These are phyloP conservation scores for Zymoseptoria crescenta DNA, from an alignment of 2,329 filamentous ascomycete species.

Conservation along the genomic window DNA sequence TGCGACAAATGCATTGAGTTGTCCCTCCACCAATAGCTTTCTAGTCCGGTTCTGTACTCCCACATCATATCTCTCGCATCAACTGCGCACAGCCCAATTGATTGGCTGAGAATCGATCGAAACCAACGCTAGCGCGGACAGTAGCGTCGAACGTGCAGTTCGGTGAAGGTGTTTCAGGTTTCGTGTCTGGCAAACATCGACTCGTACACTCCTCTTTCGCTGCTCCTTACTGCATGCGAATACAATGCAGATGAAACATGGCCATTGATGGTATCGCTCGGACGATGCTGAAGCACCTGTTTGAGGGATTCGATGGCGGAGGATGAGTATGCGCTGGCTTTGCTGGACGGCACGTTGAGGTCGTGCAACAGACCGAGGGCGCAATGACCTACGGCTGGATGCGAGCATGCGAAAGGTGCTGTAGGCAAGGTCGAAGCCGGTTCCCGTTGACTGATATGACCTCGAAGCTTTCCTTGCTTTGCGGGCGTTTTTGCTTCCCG, in stretches of 20 bases:
- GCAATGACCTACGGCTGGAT: neutral
- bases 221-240: neutral
- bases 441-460: neutral
- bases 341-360: neutral
- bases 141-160: neutral
- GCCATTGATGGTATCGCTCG: neutral
- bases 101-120: neutral
- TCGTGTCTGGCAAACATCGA: neutral
- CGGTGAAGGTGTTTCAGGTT: neutral
- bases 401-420: neutral
- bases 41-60: neutral
- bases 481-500: neutral
- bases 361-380: neutral
- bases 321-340: neutral
- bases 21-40: neutral
- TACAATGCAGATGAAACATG: neutral
- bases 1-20: neutral
- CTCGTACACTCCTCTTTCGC: neutral
- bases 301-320: neutral
- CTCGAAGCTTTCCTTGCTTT: neutral
- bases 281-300: neutral
- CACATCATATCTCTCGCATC: neutral
- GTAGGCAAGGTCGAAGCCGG: neutral
- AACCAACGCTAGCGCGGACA: neutral
- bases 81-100: neutral